Evolutionary conservation across 2,329 filamentous ascomycete genomes (phyloP).

Genomic region (Aspergillus hiratsukae): DNA sequence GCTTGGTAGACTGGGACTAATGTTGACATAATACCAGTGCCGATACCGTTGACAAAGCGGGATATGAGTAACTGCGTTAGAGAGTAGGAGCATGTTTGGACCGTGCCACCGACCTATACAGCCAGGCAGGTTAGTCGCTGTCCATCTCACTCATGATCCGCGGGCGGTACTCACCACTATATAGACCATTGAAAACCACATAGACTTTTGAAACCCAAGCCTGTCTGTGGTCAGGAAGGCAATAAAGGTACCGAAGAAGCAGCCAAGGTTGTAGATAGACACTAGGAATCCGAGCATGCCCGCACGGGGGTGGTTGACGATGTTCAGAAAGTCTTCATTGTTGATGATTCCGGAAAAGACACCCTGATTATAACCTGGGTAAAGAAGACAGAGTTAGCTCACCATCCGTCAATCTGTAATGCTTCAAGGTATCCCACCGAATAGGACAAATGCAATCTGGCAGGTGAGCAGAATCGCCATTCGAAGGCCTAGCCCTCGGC

Average conservation of each 20-base stretch:
- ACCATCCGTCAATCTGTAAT: background rate
- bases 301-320: conserved; percentile 36
- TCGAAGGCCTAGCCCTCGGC: conserved; percentile 22
- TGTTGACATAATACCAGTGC: conserved; percentile 44
- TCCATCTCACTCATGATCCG: background rate
- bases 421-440: conserved; percentile 15
- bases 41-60: conserved; percentile 48
- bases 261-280: conserved; percentile 43
- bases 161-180: conserved; percentile 20
- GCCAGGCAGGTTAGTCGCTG: conserved; percentile 3
- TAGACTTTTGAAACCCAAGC: conserved; percentile 28
- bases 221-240: conserved; percentile 29
- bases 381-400: conserved; percentile 5
- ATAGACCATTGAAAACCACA: conserved; percentile 34
- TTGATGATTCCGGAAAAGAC: conserved; percentile 47
- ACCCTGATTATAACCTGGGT: conserved; percentile 46
- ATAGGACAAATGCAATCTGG: conserved; percentile 23
- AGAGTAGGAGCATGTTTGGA: conserved; percentile 32
- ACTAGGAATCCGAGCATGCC: conserved; percentile 41
- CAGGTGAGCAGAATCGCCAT: conserved; percentile 24
- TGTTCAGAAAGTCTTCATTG: conserved; percentile 41
- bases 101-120: conserved; percentile 29
- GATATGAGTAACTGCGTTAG: conserved; percentile 38
- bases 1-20: conserved; percentile 41
- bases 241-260: conserved; percentile 33